Evolutionary conservation across 2,329 filamentous ascomycete species (phyloP), one percentile per base, ranked within the genome.

Genomic region (Talaromyces islandicus): DNA sequence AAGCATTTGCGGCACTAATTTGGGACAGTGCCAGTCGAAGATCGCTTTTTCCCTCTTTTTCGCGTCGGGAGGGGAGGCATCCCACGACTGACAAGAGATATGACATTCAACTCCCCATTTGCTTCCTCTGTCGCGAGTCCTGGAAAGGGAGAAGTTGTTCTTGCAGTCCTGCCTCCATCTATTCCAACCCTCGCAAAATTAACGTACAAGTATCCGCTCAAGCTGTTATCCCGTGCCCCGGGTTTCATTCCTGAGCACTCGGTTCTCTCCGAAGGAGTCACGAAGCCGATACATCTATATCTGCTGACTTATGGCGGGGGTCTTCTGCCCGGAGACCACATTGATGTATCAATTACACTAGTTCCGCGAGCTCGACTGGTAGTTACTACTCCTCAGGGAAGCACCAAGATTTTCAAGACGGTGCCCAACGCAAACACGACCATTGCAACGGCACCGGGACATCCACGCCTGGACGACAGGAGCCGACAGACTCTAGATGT

Each of bases 351-450:
- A 21, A 83, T 96, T 63, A 81, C 83, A 10, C 80, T 96, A 54
- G 83, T 85, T 11, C 67, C 80, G 2, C 76, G 78, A 2, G 88
- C 91, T 4, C 87, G 86, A 62, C 83, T 97, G 58, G 77, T 84
- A 9, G 85, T 80, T 32, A 77, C 78, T n/a, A 82, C 80, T 0
- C 78, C 83, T 0, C 84, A 87, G 78, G 93, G 93, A 57, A 91
- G 92, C 75, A 97, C 94, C 62, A 99, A 97, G 78, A 87, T 99
- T 67, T 97, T 96, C 83, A 96, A 94, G 71, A 89, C 91, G 74
- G 50, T 56, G 29, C 59, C 56, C 25, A 43, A 53, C 54, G 21
- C 38, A 53, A 24, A 19, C 24, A 21, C 50, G 4, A 24, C 21
- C n/a, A 52, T 41, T 3, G 24, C 7, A 19, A 46, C 21, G 24